phyloP scores from a whole-genome alignment of 306 rosid genomes.

The Geum urbanum region DNA sequence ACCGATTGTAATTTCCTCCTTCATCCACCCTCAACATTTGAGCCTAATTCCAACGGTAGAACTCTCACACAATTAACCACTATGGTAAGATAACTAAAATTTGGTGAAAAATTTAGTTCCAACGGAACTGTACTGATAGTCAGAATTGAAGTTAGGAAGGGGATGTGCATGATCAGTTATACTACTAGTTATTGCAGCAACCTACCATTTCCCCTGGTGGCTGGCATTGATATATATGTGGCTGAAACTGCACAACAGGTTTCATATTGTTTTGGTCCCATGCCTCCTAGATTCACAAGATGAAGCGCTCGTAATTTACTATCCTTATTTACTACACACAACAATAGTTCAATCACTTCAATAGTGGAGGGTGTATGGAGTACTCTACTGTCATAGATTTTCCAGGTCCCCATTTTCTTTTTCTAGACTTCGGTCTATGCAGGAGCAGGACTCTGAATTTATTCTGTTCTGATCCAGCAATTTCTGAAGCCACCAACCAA shows the following conservation, averaged over 20 bases:
- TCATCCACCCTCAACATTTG: too few relatives aligned
- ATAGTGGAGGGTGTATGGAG: background rate
- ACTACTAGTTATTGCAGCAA: background rate
- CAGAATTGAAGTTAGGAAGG: background rate
- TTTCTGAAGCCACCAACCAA: background rate
- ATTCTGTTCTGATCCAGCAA: background rate
- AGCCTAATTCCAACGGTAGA: too few relatives aligned
- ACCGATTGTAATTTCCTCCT: too few relatives aligned
- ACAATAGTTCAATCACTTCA: background rate
- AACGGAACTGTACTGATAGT: background rate
- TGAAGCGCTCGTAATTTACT: conserved; percentile 4
- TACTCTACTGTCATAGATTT: background rate
- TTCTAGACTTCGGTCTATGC: background rate
- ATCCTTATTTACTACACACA: background rate
- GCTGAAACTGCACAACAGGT: background rate
- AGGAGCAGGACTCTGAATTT: background rate
- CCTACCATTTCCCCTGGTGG: background rate
- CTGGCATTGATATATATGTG: background rate
- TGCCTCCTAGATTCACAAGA: background rate
- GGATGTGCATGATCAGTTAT: background rate
- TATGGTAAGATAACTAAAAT: too few relatives aligned
- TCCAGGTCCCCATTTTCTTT: background rate
- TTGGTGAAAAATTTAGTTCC: background rate
- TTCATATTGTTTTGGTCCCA: background rate
- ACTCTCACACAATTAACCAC: too few relatives aligned